Evolutionary conservation across 208 protist species (phyloP).

Genomic region (Porcisia hertigi): DNA sequence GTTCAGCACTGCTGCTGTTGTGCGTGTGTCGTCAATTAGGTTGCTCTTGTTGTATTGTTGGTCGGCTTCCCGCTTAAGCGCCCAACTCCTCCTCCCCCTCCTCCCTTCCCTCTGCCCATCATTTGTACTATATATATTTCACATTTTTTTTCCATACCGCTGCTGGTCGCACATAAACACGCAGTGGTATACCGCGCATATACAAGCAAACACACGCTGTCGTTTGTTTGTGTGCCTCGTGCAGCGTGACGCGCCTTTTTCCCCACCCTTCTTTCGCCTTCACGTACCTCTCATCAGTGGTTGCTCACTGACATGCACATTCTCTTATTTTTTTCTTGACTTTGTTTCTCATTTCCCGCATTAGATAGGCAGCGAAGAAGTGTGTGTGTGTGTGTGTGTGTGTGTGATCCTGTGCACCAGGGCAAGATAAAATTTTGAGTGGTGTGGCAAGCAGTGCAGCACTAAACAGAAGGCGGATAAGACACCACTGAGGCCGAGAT

Average conservation of each 20-base stretch:
- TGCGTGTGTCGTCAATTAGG: not conserved
- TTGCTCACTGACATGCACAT: not conserved
- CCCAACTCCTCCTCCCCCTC: not conserved
- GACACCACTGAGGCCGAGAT: not conserved
- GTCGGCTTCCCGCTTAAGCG: not conserved
- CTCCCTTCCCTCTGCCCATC: not conserved
- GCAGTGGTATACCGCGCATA: not conserved
- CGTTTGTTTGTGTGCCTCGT: not conserved
- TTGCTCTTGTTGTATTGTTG: not conserved
- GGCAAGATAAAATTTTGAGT: not conserved
- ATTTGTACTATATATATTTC: not conserved
- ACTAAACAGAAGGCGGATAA: not conserved
- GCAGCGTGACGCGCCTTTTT: not conserved
- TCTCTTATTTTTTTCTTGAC: not conserved
- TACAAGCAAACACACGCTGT: not conserved
- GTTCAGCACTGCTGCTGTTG: not conserved
- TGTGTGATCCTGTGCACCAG: not conserved
- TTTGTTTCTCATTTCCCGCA: not conserved
- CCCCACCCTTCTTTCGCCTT: not conserved
- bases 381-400: not conserved
- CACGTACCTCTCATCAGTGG: not conserved
- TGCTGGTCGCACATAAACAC: not conserved
- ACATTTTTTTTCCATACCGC: not conserved
- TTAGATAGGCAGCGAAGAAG: not conserved
- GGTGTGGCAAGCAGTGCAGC: not conserved